Evolutionary conservation across 306 rosid genomes (phyloP), one percentile per base, ranked within the genome.

Genomic region (Cicer cuneatum): DNA sequence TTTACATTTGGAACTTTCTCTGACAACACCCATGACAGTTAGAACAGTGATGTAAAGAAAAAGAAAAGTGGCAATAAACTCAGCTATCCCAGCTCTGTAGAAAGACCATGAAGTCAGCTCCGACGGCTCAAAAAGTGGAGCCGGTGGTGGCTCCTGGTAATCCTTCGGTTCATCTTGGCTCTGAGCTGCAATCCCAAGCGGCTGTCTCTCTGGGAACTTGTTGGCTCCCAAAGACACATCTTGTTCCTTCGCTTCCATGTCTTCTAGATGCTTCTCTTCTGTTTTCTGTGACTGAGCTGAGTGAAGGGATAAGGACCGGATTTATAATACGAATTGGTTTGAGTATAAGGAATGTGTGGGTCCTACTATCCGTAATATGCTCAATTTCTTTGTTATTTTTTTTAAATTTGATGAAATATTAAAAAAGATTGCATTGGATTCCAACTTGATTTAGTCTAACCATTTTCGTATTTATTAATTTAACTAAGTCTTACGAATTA

Each of bases 61-160:
- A 4, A 85, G 83, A 29, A 85, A 85, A 75, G 88, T 85, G 18
- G 88, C 88, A 0, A 84, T 64, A 38, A 84, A 84, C 81, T 84
- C 88, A 0, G 88, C 88, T n/a, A 84, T 84, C 0, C 88, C 88
- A 1, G 88, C 88, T 71, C 88, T 70, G 70, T 81, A 84, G 11
- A 84, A 85, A 0, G 88, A 85, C 88, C 88, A 85, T 2, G 88
- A 85, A 0, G 84, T 78, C 0, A 85, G 66, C 74, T 85, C 88
- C 0, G 86, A 74, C 0, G 82, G 84, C n/a, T 85, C 88, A 18
- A 81, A 43, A 8, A 85, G 62, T 1, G 88, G 85, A 3, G 88
- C 88, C 8, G 88, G 88, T 2, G 88, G 79, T 7, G 88, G 88
- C 45, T 85, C 88, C 54, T 85, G 85, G 73, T 85, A 85, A 75